A percentile compares a stretch with the other conserved stretches of the same genome.
phyloP scores from a whole-genome alignment of 192 early-diverging fungal species.

The Coemansia javaensis region DNA sequence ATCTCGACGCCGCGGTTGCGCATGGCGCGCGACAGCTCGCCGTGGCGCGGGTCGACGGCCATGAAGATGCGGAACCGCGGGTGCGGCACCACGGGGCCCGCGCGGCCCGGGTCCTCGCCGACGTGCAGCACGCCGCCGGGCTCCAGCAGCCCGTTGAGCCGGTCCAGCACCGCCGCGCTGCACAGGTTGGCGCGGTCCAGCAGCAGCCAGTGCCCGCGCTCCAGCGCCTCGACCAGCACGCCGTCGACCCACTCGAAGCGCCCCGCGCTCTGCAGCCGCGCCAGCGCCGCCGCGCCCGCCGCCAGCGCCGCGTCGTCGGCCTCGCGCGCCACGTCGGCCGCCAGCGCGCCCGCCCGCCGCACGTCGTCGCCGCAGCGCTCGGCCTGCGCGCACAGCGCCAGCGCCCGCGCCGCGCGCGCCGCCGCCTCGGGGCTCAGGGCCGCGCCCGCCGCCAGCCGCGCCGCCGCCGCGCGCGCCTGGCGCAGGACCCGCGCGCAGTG shows the following conservation, averaged over 20 bases:
- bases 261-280: slow-evolving; percentile 43
- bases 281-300: slow-evolving; percentile 14
- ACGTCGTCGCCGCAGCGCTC: background rate
- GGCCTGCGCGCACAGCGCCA: slow-evolving; percentile 3
- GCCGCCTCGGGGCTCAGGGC: background rate
- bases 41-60: slow-evolving; percentile 87
- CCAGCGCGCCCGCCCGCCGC: background rate
- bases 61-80: slow-evolving; percentile 92
- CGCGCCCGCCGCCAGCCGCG: slow-evolving; percentile 1
- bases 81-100: slow-evolving; percentile 67
- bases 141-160: slow-evolving; percentile 91
- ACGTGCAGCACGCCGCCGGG: slow-evolving; percentile 80
- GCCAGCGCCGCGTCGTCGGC: slow-evolving; percentile 9
- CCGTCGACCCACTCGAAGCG: slow-evolving; percentile 98
- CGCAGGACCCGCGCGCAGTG: slow-evolving; percentile 44
- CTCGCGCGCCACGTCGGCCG: background rate
- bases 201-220: slow-evolving; percentile 88
- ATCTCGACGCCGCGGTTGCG: slow-evolving; percentile 97
- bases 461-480: background rate
- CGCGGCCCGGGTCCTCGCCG: slow-evolving; percentile 76
- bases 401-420: background rate
- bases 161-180: slow-evolving; percentile 89
- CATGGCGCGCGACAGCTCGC: slow-evolving; percentile 96
- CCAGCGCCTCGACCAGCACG: slow-evolving; percentile 80
- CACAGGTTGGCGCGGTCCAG: slow-evolving; percentile 97